Base-by-base conservation (phyloP, 1,284 basidiomycete genomes). In the Malassezia psittaci region DNA sequence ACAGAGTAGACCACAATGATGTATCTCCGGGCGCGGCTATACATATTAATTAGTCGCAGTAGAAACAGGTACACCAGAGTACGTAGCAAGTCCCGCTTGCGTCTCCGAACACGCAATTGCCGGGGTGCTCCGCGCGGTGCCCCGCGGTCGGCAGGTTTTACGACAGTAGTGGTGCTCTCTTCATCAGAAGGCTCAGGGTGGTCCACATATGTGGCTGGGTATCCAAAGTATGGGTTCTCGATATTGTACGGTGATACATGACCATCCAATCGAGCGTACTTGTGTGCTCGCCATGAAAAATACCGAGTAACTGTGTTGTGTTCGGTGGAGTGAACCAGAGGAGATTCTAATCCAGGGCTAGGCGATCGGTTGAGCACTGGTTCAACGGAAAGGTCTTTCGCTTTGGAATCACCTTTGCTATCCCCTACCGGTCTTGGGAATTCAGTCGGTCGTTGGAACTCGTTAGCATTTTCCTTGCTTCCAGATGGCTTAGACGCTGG, bases 201-300 rank as follows among this genome's bases (percentile, higher is more conserved):
- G n/a, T 54, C 57, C 18, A 60, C 57, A 58, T 62, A 68, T 45
- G 78, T 76, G 9, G 55, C 55, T 0, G 88, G 86, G 72, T 90
- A 90, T n/a, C 87, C 87, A 65, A 83, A 89, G 76, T 85, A 88
- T 0, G 87, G 87, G 64, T 88, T 89, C 48, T 81, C 65, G 44
- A 65, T 56, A 56, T 77, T 76, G 69, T 76, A 77, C 5, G 76
- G 76, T 16, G 67, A 68, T 18, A 72, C 69, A 16, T 62, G 57
- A 12, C 68, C 68, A 42, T 68, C 67, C 42, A 66, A 58, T 2
- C 52, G 54, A 9, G 50, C 49, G 12, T 62, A 66, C 15, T 63
- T 61, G 16, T 62, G 63, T 3, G 67, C 66, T 34, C 69, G 64
- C 37, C 68, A 65, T n/a, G 70, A 72, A 11, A 72, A 53, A 44